Conservation (phyloP, 495 filamentous ascomycete genomes). For the Annulohypoxylon maeteangense region DNA sequence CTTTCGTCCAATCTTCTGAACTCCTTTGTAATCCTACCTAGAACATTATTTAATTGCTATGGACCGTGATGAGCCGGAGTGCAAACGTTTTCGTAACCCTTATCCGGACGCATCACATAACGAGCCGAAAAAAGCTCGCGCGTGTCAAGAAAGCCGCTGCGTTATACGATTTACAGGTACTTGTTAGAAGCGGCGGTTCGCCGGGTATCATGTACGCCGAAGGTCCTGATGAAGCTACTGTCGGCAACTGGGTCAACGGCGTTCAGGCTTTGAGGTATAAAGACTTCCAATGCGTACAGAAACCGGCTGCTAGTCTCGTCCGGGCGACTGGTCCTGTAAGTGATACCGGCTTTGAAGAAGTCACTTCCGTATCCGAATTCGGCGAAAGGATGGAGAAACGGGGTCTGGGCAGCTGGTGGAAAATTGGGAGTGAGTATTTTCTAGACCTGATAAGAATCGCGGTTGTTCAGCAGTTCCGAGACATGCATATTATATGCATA, state of each 20-base stretch:
- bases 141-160: slow-evolving; percentile 71
- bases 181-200: slow-evolving; percentile 72
- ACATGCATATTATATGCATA: background rate
- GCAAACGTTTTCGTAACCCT: slow-evolving; percentile 66
- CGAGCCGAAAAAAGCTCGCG: slow-evolving; percentile 79
- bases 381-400: slow-evolving; percentile 44
- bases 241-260: slow-evolving; percentile 45
- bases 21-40: too few relatives aligned
- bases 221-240: slow-evolving; percentile 58
- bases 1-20: too few relatives aligned
- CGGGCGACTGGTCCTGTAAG: background rate
- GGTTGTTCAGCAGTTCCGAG: background rate
- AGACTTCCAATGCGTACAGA: slow-evolving; percentile 44
- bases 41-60: too few relatives aligned
- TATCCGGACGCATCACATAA: slow-evolving; percentile 84
- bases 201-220: slow-evolving; percentile 85
- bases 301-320: slow-evolving; percentile 28
- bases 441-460: background rate
- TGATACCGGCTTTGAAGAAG: slow-evolving; percentile 37
- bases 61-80: slow-evolving; percentile 2
- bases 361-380: slow-evolving; percentile 45
- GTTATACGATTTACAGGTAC: slow-evolving; percentile 64
- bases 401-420: slow-evolving; percentile 45
- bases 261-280: slow-evolving; percentile 46
- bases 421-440: slow-evolving; percentile 42